Percentiles rank a stretch among this genome's conserved stretches.
Evolutionary conservation across 1,284 basidiomycete species (phyloP).

Genomic region (Porodaedalea pini): DNA sequence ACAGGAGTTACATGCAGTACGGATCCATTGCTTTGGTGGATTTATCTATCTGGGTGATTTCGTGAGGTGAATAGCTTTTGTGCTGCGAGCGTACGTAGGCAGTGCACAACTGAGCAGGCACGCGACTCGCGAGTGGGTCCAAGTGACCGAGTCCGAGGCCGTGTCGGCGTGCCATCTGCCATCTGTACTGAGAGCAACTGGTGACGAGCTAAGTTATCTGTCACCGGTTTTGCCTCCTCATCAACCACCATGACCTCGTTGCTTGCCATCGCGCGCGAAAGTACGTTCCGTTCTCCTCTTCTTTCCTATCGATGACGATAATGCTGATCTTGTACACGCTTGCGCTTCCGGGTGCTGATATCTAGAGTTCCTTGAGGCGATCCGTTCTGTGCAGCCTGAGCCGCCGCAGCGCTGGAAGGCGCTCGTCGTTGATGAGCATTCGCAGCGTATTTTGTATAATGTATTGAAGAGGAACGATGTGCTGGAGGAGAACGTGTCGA

Average conservation of each 20-base stretch:
- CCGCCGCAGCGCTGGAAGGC: conserved; percentile 91
- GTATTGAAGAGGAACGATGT: conserved; percentile 94
- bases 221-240: no score
- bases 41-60: no score
- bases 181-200: no score
- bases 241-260: conserved; percentile 10
- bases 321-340: not conserved
- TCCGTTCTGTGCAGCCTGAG: conserved; percentile 64
- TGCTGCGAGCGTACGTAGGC: no score
- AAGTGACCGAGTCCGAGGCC: no score
- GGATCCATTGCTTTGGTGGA: no score
- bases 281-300: not conserved
- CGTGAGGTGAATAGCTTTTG: no score
- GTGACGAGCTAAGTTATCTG: no score
- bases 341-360: not conserved
- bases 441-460: conserved; percentile 79
- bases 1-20: no score
- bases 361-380: conserved; percentile 74
- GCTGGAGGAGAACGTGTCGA: conserved; percentile 89
- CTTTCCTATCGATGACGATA: not conserved
- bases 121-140: no score
- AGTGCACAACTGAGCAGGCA: no score
- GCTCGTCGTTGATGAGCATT: conserved; percentile 91
- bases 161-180: no score
- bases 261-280: conserved; percentile 8